Evolutionary conservation across 1,284 basidiomycete species (phyloP), one percentile per base, ranked within the genome.

Genomic region (Sparassis latifolia): DNA sequence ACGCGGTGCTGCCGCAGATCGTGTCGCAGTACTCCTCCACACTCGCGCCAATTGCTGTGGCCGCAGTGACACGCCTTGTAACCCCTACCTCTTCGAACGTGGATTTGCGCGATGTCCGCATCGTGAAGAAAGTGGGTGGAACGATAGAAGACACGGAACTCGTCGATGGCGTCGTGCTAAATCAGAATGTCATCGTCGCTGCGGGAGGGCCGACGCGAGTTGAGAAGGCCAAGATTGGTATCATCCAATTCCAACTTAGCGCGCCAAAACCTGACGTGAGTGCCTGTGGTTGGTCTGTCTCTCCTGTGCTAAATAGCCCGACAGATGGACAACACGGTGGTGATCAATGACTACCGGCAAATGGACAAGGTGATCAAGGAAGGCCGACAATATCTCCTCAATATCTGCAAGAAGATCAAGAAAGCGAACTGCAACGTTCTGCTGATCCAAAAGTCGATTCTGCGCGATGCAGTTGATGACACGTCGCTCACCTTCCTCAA

Each of bases 311-410:
- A 20, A 20, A 20, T 20, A 20, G 20, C 20, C 1, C 20, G 20
- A 20, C 57, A 97, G 93, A 99, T 99, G 97, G 97, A 99, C 74
- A 99, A 99, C 76, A 97, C 97, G 37, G 95, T 99, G 44, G 89
- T 99, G 42, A 97, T 99, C 61, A 99, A 97, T 63, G 96, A 99
- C 72, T 99, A 99, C 76, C 86, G 97, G 38, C 97, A 99, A 72
- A 99, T 99, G 96, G 97, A 99, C 80, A 98, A 97, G 71, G 96
- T 99, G 56, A 87, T 99, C 69, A 99, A 99, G 71, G 97, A 99
- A 72, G 96, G 96, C 59, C 89, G 96, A 44, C 92, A 97, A 72
- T 99, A 99, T 69, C 81, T 99, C 55, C 84, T 99, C 63, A 98
- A 97, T 71, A 84, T 99, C 57, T 97, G 93, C 84, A 99, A 99